Evolutionary conservation across 2,329 filamentous ascomycete species (phyloP).

Genomic region (Colletotrichum sidae): DNA sequence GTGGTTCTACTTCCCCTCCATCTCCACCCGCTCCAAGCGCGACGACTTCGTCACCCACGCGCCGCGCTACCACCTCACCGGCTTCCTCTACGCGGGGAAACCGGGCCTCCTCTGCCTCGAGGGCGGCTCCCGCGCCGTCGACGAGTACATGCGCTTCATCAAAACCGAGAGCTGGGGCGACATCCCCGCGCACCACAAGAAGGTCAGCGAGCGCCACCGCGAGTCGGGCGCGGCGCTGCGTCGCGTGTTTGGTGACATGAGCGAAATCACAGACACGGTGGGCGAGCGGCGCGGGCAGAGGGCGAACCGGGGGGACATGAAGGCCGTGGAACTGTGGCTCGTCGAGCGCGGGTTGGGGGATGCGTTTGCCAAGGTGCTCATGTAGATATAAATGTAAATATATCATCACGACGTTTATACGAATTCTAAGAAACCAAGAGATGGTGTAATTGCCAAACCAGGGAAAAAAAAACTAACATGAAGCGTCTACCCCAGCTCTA

Average conservation of each 20-base stretch:
- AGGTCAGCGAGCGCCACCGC: slow-evolving; percentile 67
- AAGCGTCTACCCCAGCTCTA: slow-evolving; percentile 44
- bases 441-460: not conserved
- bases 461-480: not conserved
- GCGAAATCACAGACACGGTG: slow-evolving; percentile 64
- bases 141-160: slow-evolving; percentile 72
- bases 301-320: slow-evolving; percentile 65
- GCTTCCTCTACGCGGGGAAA: slow-evolving; percentile 71
- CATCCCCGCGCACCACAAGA: slow-evolving; percentile 71
- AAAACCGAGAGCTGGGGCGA: slow-evolving; percentile 73
- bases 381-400: slow-evolving; percentile 42
- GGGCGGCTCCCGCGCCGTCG: slow-evolving; percentile 58
- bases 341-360: slow-evolving; percentile 56
- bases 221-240: slow-evolving; percentile 43
- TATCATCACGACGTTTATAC: not conserved
- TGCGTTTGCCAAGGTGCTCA: slow-evolving; percentile 56
- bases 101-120: slow-evolving; percentile 67
- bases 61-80: slow-evolving; percentile 63
- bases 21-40: slow-evolving; percentile 69
- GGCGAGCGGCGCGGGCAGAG: slow-evolving; percentile 60
- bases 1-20: slow-evolving; percentile 74
- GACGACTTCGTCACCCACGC: slow-evolving; percentile 67
- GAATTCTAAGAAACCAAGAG: not conserved
- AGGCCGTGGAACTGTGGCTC: slow-evolving; percentile 62
- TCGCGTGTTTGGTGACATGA: slow-evolving; percentile 66